Percentiles rank a stretch among this genome's conserved stretches.
These are phyloP conservation scores for Rhizopus delemar DNA, from an alignment of 371 early-diverging fungal species.

Conservation along the genomic window DNA sequence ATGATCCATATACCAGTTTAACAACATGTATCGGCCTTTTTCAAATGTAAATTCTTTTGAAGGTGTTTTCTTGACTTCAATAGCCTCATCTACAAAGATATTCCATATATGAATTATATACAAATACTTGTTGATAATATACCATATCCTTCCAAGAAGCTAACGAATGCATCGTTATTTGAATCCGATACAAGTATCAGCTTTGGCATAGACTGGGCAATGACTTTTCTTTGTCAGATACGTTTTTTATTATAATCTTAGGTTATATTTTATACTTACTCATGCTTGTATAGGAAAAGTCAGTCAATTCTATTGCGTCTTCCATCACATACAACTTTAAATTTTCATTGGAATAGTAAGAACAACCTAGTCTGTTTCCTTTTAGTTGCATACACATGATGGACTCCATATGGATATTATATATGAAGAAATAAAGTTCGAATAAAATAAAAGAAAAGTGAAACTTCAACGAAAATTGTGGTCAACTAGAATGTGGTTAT, in stretches of 20 bases:
- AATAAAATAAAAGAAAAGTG: too few species aligned
- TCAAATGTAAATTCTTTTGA: conserved; percentile 57
- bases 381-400: conserved; percentile 51
- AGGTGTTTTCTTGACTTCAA: conserved; percentile 45
- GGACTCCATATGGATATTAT: conserved; percentile 16
- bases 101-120: not conserved
- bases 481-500: too few species aligned
- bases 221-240: conserved; percentile 4
- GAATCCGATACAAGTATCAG: conserved; percentile 9
- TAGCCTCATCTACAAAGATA: conserved; percentile 18
- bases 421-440: not conserved
- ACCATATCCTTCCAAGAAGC: conserved; percentile 13
- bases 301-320: conserved; percentile 47
- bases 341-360: conserved; percentile 46
- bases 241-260: not conserved
- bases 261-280: conserved; percentile 29
- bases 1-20: conserved; percentile 24
- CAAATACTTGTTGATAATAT: not conserved
- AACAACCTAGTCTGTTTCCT: conserved; percentile 51
- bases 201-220: conserved; percentile 11
- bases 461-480: too few species aligned
- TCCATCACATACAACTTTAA: conserved; percentile 60
- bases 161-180: not conserved
- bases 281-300: conserved; percentile 33
- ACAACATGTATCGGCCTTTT: conserved; percentile 41